Evolutionary conservation across 441 rosid genomes (phyloP).

Genomic region (Brassica balearica): DNA sequence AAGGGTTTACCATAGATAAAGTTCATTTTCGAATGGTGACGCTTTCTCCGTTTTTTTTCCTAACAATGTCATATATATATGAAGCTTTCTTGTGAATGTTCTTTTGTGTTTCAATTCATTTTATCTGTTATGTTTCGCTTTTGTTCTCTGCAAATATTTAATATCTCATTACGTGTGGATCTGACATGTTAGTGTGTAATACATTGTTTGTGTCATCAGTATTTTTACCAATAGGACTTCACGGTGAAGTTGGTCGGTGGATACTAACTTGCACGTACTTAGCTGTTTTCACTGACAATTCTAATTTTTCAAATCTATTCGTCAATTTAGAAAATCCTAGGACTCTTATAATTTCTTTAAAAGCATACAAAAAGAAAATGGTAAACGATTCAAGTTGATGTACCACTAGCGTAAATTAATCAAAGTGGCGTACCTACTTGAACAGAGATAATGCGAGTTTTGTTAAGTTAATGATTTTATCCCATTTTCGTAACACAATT

Average conservation of each 20-base stretch:
- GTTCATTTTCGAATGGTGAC: too few relatives aligned
- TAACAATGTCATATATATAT: too few relatives aligned
- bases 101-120: background rate
- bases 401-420: conserved; percentile 20
- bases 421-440: conserved; percentile 20
- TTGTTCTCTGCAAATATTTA: too few relatives aligned
- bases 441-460: conserved; percentile 19
- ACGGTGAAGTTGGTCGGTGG: conserved; percentile 23
- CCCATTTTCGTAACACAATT: background rate
- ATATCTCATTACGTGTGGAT: background rate
- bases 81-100: conserved; percentile 1
- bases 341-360: conserved; percentile 14
- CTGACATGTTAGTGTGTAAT: background rate
- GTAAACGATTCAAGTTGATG: conserved; percentile 10
- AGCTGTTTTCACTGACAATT: background rate
- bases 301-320: background rate
- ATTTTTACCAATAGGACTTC: conserved; percentile 14
- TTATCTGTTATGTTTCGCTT: background rate
- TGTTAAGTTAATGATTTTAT: background rate
- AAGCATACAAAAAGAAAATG: conserved; percentile 14
- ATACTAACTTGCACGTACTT: conserved; percentile 35
- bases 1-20: background rate
- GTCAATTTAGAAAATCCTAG: conserved; percentile 34
- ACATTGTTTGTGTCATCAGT: conserved; percentile 8
- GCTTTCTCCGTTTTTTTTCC: too few relatives aligned